Conservation (phyloP, 176 grass and related monocot genomes). For the Pontederia paniculata region DNA sequence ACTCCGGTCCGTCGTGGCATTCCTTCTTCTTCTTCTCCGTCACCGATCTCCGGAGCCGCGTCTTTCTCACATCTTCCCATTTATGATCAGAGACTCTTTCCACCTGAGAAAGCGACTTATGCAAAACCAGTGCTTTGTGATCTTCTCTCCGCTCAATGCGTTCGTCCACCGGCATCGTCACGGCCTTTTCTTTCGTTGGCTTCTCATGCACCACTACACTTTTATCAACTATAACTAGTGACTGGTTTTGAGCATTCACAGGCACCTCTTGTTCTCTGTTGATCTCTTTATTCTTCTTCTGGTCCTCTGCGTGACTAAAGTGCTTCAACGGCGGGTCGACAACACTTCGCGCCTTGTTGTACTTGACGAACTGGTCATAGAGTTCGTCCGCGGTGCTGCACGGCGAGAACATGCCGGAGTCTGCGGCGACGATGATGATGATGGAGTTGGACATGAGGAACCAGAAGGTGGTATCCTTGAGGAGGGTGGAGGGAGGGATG, state of each 20-base stretch:
- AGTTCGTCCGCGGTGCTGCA: background rate
- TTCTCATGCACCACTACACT: background rate
- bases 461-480: conserved; percentile 14
- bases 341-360: background rate
- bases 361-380: conserved; percentile 8
- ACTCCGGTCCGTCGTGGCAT: background rate
- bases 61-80: too few relatives aligned
- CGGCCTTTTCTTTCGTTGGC: background rate
- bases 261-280: too few relatives aligned
- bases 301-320: too few relatives aligned
- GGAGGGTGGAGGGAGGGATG: conserved; percentile 3
- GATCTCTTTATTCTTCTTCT: too few relatives aligned
- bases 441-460: conserved; percentile 22
- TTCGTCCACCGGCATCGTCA: background rate
- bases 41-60: conserved; percentile 11
- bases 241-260: too few relatives aligned
- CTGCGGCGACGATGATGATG: conserved; percentile 6
- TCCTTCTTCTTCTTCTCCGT: conserved; percentile 1
- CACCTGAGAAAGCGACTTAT: background rate
- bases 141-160: background rate
- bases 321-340: background rate
- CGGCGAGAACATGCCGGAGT: background rate
- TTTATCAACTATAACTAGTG: too few relatives aligned
- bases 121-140: background rate
- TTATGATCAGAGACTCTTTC: background rate